Evolutionary conservation across 148 eudicot species (phyloP).

Genomic region (Drosera capensis): DNA sequence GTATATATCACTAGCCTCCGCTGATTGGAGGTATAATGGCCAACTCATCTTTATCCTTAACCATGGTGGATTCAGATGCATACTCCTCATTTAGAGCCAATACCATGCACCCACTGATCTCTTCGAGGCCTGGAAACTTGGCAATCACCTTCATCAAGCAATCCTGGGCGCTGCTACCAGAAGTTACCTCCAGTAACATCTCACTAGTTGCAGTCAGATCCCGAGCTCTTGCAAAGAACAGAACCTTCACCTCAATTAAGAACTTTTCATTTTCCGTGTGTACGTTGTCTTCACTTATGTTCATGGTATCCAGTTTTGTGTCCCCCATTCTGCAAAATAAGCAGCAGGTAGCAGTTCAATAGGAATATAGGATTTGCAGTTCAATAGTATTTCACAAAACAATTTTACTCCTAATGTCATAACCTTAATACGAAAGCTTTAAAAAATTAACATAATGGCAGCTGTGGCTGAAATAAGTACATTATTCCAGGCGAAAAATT

Average conservation of each 20-base stretch:
- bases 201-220: slow-evolving; percentile 69
- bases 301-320: not conserved
- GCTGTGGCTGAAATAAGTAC: no score
- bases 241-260: slow-evolving; percentile 39
- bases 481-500: no score
- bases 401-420: no score
- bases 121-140: slow-evolving; percentile 53
- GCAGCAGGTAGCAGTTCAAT: no score
- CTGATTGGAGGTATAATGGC: slow-evolving; percentile 96
- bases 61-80: slow-evolving; percentile 38
- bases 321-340: not conserved
- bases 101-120: slow-evolving; percentile 67
- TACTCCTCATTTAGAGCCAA: slow-evolving; percentile 89
- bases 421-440: no score
- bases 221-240: slow-evolving; percentile 93
- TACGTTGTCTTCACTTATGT: not conserved
- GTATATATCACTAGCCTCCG: slow-evolving; percentile 50
- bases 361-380: no score
- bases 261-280: not conserved
- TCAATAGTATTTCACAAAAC: no score
- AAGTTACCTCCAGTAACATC: slow-evolving; percentile 41
- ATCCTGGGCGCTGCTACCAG: slow-evolving; percentile 63
- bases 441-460: no score
- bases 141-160: slow-evolving; percentile 50
- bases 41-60: slow-evolving; percentile 63